Evolutionary conservation across 2,329 filamentous ascomycete species (phyloP), one percentile per base, ranked within the genome.

Genomic region (Chrysosporium keratinophilum): DNA sequence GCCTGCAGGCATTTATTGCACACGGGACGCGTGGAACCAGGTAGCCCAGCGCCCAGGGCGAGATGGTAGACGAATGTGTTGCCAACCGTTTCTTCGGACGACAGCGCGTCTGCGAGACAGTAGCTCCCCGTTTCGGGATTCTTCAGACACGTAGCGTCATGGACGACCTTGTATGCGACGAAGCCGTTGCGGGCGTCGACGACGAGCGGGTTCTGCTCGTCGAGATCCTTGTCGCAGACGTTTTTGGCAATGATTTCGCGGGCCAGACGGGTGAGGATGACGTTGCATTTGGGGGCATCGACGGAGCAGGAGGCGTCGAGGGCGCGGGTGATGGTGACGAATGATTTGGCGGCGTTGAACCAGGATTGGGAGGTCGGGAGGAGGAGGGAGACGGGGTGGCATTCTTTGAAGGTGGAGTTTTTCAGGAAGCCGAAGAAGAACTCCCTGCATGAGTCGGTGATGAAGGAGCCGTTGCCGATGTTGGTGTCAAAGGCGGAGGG

Each of bases 31-130:
- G 83, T 80, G 19, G 78, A 78, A 12, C 74, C 76, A 0, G 87
- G 87, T 11, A 96, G 72, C 0, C 76, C 69, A 40, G 83, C 77
- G 56, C 93, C 93, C 53, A 95, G 77, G 0, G 90, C 87, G 2
- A 97, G 74, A 63, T 85, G 91, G 72, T 96, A 98, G 35, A 93
- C 78, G 64, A 90, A 91, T 34, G 81, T 78, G 66, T 93, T 85
- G 33, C 82, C 80, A 0, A 85, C 76, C 19, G 80, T 79, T 5
- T 73, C 67, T 69, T 95, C 95, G 14, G 52, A 52, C 46, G 86
- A 88, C 56, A 90, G 82, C 48, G 91, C 88, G 61, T 87, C 84
- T 60, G 87, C 87, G 67, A 88, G 96, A 73, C 79, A 75, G 74
- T 91, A 96, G 60, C 82, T 78, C 49, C 76, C 76, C 0, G 82